Base-by-base conservation (phyloP, 352 stramenopile species). In the Phytophthora crassamura region DNA sequence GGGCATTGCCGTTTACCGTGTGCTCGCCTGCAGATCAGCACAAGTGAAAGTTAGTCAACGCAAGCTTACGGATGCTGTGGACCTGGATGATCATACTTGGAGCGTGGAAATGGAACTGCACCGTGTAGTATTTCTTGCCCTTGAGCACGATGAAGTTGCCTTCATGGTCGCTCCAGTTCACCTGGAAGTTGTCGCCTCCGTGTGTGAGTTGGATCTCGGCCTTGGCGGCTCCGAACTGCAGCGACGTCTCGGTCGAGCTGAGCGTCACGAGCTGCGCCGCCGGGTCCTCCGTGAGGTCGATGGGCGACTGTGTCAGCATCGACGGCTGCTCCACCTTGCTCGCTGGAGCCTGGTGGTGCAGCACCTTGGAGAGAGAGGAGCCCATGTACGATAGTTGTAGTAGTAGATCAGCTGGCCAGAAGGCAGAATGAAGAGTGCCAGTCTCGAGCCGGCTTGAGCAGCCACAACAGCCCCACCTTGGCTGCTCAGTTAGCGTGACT, bases 41-140 rank as follows among this genome's bases (percentile, higher is more conserved):
- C 34, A 59, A 53, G 7, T n/a, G 34, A 2, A 65, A 66, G 38
- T 51, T 30, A 70, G 22, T n/a, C 15, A 32, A 12, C 34, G 12
- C 10, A 16, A 33, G 38, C 34, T 56, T 18, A 43, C 18, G 47
- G 36, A 38, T 41, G 15, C 5, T 41, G 15, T 25, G 20, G 15
- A 39, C 10, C 43, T 12, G 16, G 10, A 20, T 20, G 18, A 18
- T 80, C 78, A 64, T 80, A 86, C 80, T 89, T 3, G 82, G 82
- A 5, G 77, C 74, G 60, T 90, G 82, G 66, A 90, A 84, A 55
- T 89, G 80, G 66, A 89, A 89, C 55, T 89, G 80, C 40, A 89
- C 69, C 36, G 80, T 78, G 57, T 72, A 75, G 71, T 75, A 89
- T 22, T 75, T 71, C 54, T 83, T 84, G 68, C 75, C 75, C 18